Conservation (phyloP, 805 yeast species). For the Tetrapisispora nanseiensis region DNA sequence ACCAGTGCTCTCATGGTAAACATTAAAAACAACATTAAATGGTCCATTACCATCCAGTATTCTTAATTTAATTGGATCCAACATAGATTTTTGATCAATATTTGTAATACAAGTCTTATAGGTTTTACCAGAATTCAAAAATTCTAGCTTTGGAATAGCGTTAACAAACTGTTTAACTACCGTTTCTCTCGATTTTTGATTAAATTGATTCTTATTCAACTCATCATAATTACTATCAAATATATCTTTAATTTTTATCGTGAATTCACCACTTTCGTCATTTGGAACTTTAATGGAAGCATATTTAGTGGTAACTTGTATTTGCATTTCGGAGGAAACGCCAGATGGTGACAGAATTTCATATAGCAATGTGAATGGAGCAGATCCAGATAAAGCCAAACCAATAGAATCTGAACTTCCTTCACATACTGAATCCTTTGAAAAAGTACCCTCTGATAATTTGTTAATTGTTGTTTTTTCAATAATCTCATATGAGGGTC, state of each 20-base stretch:
- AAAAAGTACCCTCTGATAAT: slow-evolving; percentile 19
- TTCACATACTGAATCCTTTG: slow-evolving; percentile 38
- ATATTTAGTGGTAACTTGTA: slow-evolving; percentile 44
- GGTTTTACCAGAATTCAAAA: slow-evolving; percentile 38
- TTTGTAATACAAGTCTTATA: slow-evolving; percentile 42
- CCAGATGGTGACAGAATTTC: slow-evolving; percentile 53
- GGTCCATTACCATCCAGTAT: slow-evolving; percentile 50
- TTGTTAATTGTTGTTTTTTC: slow-evolving; percentile 25
- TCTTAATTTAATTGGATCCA: slow-evolving; percentile 46
- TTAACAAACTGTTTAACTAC: slow-evolving; percentile 44
- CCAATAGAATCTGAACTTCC: slow-evolving; percentile 40
- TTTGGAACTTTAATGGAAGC: slow-evolving; percentile 39
- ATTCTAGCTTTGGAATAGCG: slow-evolving; percentile 50
- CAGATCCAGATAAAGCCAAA: slow-evolving; percentile 43
- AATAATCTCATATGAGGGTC: slow-evolving; percentile 36
- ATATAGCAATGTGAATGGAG: slow-evolving; percentile 65
- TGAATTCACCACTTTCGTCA: slow-evolving; percentile 48
- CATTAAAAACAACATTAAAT: slow-evolving; percentile 44
- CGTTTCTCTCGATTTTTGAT: slow-evolving; percentile 23
- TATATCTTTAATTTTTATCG: slow-evolving; percentile 49
- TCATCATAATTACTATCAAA: slow-evolving; percentile 55
- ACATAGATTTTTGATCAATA: slow-evolving; percentile 24
- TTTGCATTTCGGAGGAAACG: slow-evolving; percentile 25
- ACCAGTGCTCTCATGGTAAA: slow-evolving; percentile 54
- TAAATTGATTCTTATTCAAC: slow-evolving; percentile 21